Evolutionary conservation across 345 rosid species (phyloP).

Genomic region (Ricinus communis): DNA sequence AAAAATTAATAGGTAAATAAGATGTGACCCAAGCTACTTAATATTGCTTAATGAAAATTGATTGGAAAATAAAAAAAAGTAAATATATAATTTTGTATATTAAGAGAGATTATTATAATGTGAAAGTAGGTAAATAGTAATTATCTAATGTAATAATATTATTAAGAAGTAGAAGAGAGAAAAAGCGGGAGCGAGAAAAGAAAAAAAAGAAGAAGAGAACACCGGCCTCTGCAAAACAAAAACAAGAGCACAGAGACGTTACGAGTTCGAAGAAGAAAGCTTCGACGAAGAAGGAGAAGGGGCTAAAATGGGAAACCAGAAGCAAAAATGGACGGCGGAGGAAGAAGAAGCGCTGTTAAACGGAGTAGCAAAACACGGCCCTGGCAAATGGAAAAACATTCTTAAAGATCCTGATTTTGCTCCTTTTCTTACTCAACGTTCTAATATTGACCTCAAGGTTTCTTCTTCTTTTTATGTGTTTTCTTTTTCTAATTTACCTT

Average conservation of each 20-base stretch:
- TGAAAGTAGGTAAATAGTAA: no score
- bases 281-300: not conserved
- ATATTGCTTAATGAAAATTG: no score
- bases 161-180: no score
- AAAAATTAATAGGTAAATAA: no score
- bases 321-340: conserved; percentile 81
- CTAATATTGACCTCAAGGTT: conserved; percentile 92
- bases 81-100: no score
- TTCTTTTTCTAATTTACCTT: no score
- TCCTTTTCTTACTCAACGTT: conserved; percentile 56
- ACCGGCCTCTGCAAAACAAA: not conserved
- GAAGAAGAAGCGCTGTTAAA: conserved; percentile 73
- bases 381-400: conserved; percentile 91
- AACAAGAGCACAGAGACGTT: not conserved
- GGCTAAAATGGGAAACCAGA: conserved; percentile 73
- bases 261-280: not conserved
- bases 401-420: conserved; percentile 70
- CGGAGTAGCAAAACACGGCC: conserved; percentile 69
- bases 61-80: no score
- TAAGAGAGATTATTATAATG: no score
- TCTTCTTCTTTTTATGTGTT: no score
- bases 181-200: not conserved
- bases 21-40: no score
- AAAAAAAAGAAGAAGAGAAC: no score
- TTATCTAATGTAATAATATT: no score